Base-by-base conservation (phyloP, 2,329 filamentous ascomycete species). In the Endothia cerciana region DNA sequence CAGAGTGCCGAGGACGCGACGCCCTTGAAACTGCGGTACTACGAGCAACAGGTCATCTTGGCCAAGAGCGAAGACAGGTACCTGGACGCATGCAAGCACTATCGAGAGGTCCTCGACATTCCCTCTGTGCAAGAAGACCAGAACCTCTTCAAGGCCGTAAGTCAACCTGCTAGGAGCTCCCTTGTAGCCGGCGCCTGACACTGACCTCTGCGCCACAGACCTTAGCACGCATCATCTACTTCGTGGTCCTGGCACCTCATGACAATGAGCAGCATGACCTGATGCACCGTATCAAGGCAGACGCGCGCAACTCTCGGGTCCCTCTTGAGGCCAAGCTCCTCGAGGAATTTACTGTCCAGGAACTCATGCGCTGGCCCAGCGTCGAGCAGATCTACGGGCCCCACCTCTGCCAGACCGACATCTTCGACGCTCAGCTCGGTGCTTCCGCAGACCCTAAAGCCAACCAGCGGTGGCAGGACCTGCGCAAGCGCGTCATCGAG, bases 181-280 rank as follows among this genome's bases (percentile, higher is more conserved):
- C 15, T 11, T n/a, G 2, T 15, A 5, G 25, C 3, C 4, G 13
- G 2, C 36, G 4, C n/a, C n/a, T 38, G 3, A 19, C 45, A 53
- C 60, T 68, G 13, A 66, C 59, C 8, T 22, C 7, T 43, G 13
- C 11, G 40, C 7, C 28, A 10, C 69, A 96, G 93, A 88, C 93
- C 22, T 87, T 99, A 53, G 93, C 97, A 82, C 89, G 95, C 74
- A 93, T 98, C 77, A 94, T 98, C 80, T 98, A 97, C 85, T 99
- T 97, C 79, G 89, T 97, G 77, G 95, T 98, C 71, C 91, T 99
- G 61, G 92, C 95, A 8, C 94, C 95, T 8, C 93, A 98, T 80
- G 94, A 99, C 82, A 99, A 99, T 79, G 95, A 99, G 78, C 95
- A 99, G 78, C 95, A 94, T 72, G 95, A 99, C 73, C 90, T 99